phyloP scores from a whole-genome alignment of 2,329 filamentous ascomycete genomes.

The Diaporthe vexans region DNA sequence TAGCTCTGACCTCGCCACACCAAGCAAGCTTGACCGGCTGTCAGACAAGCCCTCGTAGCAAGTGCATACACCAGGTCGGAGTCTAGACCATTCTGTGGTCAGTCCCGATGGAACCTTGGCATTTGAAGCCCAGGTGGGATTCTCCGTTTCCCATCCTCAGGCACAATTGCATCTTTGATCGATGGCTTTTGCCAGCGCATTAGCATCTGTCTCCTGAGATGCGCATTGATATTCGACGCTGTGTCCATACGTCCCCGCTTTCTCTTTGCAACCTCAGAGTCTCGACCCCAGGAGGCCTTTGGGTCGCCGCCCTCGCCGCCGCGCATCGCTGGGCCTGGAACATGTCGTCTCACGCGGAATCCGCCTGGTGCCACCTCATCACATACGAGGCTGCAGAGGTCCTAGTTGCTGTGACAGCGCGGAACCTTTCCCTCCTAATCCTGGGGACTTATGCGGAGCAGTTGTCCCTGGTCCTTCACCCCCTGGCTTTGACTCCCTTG shows the following conservation, averaged over 20 bases:
- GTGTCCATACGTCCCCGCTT: not conserved
- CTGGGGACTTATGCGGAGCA: not conserved
- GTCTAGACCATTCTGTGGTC: conserved; percentile 9
- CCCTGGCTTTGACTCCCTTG: conserved; percentile 28
- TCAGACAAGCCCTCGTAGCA: conserved; percentile 6
- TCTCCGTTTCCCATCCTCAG: conserved; percentile 26
- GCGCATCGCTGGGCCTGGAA: conserved; percentile 29
- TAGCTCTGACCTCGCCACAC: not conserved
- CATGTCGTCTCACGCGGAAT: not conserved
- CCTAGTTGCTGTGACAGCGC: not conserved
- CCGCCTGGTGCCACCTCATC: not conserved
- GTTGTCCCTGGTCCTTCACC: too few species aligned
- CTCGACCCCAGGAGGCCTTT: not conserved
- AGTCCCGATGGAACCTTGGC: conserved; percentile 9
- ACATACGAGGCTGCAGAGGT: not conserved
- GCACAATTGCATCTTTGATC: conserved; percentile 25
- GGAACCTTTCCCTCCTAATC: conserved; percentile 26
- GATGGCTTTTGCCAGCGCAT: conserved; percentile 24
- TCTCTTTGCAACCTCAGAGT: not conserved
- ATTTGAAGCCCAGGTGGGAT: not conserved
- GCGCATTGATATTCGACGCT: conserved; percentile 12
- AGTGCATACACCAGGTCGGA: conserved; percentile 1
- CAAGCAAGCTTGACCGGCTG: not conserved
- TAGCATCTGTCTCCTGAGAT: conserved; percentile 19
- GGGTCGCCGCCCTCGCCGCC: not conserved